Evolutionary conservation across 2,329 filamentous ascomycete genomes (phyloP), one percentile per base, ranked within the genome.

Genomic region (Sporothrix euskadiensis): DNA sequence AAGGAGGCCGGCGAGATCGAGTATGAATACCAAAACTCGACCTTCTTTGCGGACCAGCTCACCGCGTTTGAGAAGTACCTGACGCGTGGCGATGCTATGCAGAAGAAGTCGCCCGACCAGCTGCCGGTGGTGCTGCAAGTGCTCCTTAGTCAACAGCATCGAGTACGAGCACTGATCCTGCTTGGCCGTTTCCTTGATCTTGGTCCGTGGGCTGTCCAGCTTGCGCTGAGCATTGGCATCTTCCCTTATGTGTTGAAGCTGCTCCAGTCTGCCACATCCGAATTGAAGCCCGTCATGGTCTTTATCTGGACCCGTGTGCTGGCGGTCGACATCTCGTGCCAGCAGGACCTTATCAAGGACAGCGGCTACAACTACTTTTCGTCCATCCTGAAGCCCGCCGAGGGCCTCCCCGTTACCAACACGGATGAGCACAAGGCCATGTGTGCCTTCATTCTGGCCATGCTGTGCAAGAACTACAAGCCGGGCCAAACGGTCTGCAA

Each of bases 161-260:
- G 96, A 77, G 89, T 99, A 35, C 88, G 96, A 69, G 96, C 96
- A 19, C 86, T 99, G 75, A 97, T 99, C 71, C 84, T 99, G 7
- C 87, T 99, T 0, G 96, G 94, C 73, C 93, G 94, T 77, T 99
- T 99, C 81, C 85, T 99, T 26, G 96, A 99, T 79, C 88, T 98
- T 54, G 96, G 96, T 0, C 96, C 96, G 0, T 99, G 96, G 96
- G 97, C 96, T 41, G 96, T 99, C n/a, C 96, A 98, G 81, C 89
- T 99, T 56, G 96, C 96, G 19, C 87, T 99, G 19, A 98, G 94
- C 81, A 99, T 99, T 75, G 96, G 96, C 32, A 99, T 99, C 75
- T 99, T 99, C 81, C 96, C 96, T 0, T 99, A 99, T 80, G 96
- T 99, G n/a, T 85, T 99, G 47, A 99, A 99, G 82, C 86, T 99